These are phyloP conservation scores for Acacia crassicarpa DNA, from an alignment of 306 rosid genomes.

Conservation along the genomic window DNA sequence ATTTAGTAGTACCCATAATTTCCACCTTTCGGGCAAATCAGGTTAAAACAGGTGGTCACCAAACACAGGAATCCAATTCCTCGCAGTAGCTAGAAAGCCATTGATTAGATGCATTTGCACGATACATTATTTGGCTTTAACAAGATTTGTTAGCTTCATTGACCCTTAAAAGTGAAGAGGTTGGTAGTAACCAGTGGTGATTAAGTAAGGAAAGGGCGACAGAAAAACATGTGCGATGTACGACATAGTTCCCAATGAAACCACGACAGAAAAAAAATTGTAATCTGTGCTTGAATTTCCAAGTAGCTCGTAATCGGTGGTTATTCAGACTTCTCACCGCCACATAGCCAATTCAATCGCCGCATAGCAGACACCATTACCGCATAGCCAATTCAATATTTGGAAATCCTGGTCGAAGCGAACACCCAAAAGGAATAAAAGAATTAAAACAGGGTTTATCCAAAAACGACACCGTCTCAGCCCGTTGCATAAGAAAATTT, in stretches of 20 bases:
- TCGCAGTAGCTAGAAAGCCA: not conserved
- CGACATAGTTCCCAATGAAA: constrained; percentile 34
- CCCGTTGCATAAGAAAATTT: too few relatives aligned
- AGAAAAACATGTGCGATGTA: constrained; percentile 30
- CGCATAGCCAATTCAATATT: too few relatives aligned
- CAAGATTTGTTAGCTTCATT: not conserved
- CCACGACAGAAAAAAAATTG: too few relatives aligned
- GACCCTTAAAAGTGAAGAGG: not conserved
- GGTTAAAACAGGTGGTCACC: not conserved
- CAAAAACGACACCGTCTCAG: too few relatives aligned
- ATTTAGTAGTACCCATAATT: not conserved
- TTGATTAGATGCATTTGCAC: not conserved
- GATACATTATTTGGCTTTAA: not conserved
- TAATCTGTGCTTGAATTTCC: too few relatives aligned
- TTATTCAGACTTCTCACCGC: too few relatives aligned
- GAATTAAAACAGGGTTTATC: too few relatives aligned
- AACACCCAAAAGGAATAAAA: too few relatives aligned
- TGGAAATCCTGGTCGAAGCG: too few relatives aligned
- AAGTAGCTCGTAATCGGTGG: too few relatives aligned
- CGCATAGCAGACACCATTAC: too few relatives aligned
- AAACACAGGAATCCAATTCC: not conserved
- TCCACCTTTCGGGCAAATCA: not conserved
- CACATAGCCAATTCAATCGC: too few relatives aligned
- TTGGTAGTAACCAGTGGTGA: not conserved
- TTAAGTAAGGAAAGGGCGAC: constrained; percentile 18